phyloP scores from a whole-genome alignment of 2,329 filamentous ascomycete genomes.

The Cladophialophora chaetospira region DNA sequence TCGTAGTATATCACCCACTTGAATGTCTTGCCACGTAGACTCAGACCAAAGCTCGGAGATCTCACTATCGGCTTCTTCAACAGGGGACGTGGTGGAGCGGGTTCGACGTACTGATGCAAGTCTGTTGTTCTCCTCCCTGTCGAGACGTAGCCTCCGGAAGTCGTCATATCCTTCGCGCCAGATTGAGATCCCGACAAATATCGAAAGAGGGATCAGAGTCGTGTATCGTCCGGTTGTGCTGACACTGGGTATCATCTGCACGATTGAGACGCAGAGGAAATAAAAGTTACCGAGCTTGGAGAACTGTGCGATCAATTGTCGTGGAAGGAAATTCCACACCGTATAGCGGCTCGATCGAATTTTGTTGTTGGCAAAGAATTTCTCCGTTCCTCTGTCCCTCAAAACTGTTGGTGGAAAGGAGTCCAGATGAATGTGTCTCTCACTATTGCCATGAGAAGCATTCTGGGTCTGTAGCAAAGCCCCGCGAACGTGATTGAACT shows the following conservation, averaged over 20 bases:
- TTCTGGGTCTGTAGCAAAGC: too few relatives aligned
- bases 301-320: conserved; percentile 87
- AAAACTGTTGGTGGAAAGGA: too few relatives aligned
- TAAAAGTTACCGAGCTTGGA: conserved; percentile 95
- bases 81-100: too few relatives aligned
- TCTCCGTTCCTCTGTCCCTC: too few relatives aligned
- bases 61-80: background rate
- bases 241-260: conserved; percentile 89
- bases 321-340: conserved; percentile 82
- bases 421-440: too few relatives aligned
- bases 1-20: conserved; percentile 78
- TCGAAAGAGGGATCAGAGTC: conserved; percentile 76
- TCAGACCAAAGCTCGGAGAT: conserved; percentile 59
- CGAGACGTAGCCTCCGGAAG: conserved; percentile 76
- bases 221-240: conserved; percentile 89
- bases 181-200: conserved; percentile 86
- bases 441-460: too few relatives aligned
- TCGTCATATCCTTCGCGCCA: conserved; percentile 91
- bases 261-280: conserved; percentile 80
- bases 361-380: conserved; percentile 74
- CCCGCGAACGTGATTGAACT: too few relatives aligned
- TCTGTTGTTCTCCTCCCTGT: conserved; percentile 83
- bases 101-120: conserved; percentile 22
- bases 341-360: conserved; percentile 90
- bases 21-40: conserved; percentile 76